Evolutionary conservation across 305 asterid species (phyloP).

Genomic region (Fraxinus paxiana): DNA sequence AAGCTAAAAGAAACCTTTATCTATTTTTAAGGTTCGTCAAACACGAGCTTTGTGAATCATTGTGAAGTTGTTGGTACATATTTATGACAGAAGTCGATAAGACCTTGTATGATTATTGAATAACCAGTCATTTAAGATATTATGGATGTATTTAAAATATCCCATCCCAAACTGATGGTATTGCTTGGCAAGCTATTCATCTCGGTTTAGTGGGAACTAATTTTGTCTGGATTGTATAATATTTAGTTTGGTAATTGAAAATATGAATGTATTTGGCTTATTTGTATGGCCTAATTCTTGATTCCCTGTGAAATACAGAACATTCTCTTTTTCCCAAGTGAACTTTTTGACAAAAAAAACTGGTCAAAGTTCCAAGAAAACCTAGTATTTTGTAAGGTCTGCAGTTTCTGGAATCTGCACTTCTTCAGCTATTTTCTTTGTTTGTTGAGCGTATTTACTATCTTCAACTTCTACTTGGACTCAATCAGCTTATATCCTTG

Average conservation of each 20-base stretch:
- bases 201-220: neutral
- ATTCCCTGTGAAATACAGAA: neutral
- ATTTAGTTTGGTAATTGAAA: conserved; percentile 5
- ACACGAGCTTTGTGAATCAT: neutral
- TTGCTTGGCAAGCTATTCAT: neutral
- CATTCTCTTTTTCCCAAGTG: neutral
- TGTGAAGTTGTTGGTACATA: neutral
- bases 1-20: neutral
- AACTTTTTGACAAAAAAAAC: neutral
- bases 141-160: neutral
- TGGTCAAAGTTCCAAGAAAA: neutral
- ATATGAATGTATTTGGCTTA: neutral
- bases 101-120: neutral
- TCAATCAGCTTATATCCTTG: neutral
- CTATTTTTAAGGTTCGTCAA: neutral
- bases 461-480: neutral
- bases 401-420: neutral
- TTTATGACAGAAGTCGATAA: neutral
- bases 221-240: neutral
- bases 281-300: neutral
- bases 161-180: neutral
- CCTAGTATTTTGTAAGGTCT: neutral
- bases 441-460: neutral
- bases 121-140: neutral
- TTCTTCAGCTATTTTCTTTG: neutral